phyloP scores from a whole-genome alignment of 768 basidiomycete species.

The Tylopilus plumbeoviolaceoides region DNA sequence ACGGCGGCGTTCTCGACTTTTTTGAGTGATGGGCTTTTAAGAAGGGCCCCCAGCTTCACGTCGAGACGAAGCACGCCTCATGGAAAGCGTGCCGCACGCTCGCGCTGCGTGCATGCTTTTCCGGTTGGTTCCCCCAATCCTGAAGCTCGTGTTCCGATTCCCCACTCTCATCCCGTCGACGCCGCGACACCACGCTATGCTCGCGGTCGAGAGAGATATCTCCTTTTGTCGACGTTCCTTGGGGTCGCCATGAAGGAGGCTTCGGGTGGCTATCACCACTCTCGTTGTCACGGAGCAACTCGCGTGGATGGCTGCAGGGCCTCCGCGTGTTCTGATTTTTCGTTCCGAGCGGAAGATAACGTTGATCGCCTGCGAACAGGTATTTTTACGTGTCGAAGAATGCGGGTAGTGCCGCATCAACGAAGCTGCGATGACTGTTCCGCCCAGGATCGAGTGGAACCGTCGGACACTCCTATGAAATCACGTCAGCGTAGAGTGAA shows the following conservation, averaged over 20 bases:
- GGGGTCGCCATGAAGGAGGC: not conserved
- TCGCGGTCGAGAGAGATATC: slow-evolving; percentile 6
- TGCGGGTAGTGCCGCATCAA: not conserved
- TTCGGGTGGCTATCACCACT: slow-evolving; percentile 12
- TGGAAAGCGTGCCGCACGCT: slow-evolving; percentile 30
- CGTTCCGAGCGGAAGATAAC: slow-evolving; percentile 4
- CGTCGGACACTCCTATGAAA: slow-evolving; percentile 5
- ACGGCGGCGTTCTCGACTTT: slow-evolving; percentile 20
- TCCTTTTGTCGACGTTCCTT: slow-evolving; percentile 1
- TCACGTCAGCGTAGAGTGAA: slow-evolving; percentile 10
- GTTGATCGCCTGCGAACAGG: slow-evolving; percentile 5
- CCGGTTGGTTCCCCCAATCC: slow-evolving; percentile 7
- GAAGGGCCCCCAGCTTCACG: slow-evolving; percentile 8
- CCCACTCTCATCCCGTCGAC: slow-evolving; percentile 17
- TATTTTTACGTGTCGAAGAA: slow-evolving; percentile 21
- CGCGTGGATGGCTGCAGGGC: slow-evolving; percentile 23
- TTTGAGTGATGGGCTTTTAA: slow-evolving; percentile 16
- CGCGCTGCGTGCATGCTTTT: slow-evolving; percentile 18
- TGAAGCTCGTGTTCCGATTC: slow-evolving; percentile 4
- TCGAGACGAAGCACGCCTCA: slow-evolving; percentile 25
- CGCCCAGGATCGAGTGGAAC: not conserved
- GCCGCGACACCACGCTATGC: not conserved
- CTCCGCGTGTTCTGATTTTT: slow-evolving; percentile 21
- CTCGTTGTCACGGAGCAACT: slow-evolving; percentile 20
- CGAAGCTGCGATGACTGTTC: not conserved